Evolutionary conservation across 2,329 filamentous ascomycete species (phyloP).

Genomic region (Fusarium sp.): DNA sequence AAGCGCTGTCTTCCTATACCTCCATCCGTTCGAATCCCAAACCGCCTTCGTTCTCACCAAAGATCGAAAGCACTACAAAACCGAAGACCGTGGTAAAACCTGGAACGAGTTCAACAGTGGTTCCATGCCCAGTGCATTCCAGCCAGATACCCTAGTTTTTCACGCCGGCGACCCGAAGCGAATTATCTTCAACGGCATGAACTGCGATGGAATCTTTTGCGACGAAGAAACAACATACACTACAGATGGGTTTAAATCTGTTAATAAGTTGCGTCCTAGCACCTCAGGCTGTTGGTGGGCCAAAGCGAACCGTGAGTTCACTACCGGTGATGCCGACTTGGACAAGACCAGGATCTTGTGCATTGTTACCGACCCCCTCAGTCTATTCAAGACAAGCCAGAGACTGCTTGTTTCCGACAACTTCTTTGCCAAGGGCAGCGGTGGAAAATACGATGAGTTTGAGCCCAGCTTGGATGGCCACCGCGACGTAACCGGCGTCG

Average conservation of each 20-base stretch:
- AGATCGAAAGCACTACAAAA: slow-evolving; percentile 80
- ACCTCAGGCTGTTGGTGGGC: slow-evolving; percentile 90
- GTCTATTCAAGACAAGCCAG: slow-evolving; percentile 77
- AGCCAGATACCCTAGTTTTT: slow-evolving; percentile 71
- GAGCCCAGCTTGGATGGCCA: slow-evolving; percentile 82
- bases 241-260: slow-evolving; percentile 81
- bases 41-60: slow-evolving; percentile 84
- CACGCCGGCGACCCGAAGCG: slow-evolving; percentile 85
- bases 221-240: slow-evolving; percentile 78
- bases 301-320: slow-evolving; percentile 78
- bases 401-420: slow-evolving; percentile 83
- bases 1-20: slow-evolving; percentile 70
- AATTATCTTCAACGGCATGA: slow-evolving; percentile 84
- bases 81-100: slow-evolving; percentile 81
- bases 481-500: slow-evolving; percentile 80
- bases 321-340: slow-evolving; percentile 71
- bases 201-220: slow-evolving; percentile 73
- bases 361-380: slow-evolving; percentile 78
- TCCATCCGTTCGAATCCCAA: slow-evolving; percentile 81
- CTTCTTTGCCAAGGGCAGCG: slow-evolving; percentile 71
- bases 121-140: slow-evolving; percentile 65
- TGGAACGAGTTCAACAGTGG: slow-evolving; percentile 81
- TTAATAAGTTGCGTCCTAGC: slow-evolving; percentile 72
- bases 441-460: slow-evolving; percentile 66
- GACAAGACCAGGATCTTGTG: slow-evolving; percentile 82